Base-by-base conservation (phyloP, 768 basidiomycete species). In the Cystofilobasidium bisporidii region DNA sequence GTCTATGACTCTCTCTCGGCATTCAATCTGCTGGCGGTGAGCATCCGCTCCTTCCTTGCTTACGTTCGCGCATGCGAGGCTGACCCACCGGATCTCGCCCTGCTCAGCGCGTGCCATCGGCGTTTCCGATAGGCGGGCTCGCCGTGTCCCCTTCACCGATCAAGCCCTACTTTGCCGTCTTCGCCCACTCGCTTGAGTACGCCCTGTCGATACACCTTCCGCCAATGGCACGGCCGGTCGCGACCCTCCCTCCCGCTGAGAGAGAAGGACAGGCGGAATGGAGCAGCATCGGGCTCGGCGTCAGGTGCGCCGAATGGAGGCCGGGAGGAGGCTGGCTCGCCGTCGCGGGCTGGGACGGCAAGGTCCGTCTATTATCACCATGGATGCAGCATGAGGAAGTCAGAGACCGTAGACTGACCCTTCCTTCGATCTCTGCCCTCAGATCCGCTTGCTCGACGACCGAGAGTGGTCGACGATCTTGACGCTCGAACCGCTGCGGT, bases 341-440 rank as follows among this genome's bases (percentile, higher is more conserved):
- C 1, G 81, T 92, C 0, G 86, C 84, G 17, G 92, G 92, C 15
- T 92, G 87, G 84, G 91, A 93, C 77, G 90, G 92, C 72, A 89
- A 87, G 78, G 90, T 87, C 64, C 48, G 78, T 20, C 26, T 61
- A n/a, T n/a, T n/a, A n/a, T n/a, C n/a, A n/a, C n/a, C n/a, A n/a
- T n/a, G n/a, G n/a, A n/a, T n/a, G n/a, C n/a, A n/a, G n/a, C n/a
- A n/a, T n/a, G n/a, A n/a, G n/a, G n/a, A n/a, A n/a, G n/a, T n/a
- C n/a, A n/a, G n/a, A n/a, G n/a, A n/a, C n/a, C 32, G 26, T 18
- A 14, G 58, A 4, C 22, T 12, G 12, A 24, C 20, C 0, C 43
- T 17, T 8, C 43, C 14, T 9, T 41, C 40, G 10, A 43, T 11
- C 14, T 15, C 43, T 43, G 43, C 32, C n/a, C 56, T 26, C 69